Base-by-base conservation (phyloP, 768 basidiomycete species). In the Pluteus cervinus region DNA sequence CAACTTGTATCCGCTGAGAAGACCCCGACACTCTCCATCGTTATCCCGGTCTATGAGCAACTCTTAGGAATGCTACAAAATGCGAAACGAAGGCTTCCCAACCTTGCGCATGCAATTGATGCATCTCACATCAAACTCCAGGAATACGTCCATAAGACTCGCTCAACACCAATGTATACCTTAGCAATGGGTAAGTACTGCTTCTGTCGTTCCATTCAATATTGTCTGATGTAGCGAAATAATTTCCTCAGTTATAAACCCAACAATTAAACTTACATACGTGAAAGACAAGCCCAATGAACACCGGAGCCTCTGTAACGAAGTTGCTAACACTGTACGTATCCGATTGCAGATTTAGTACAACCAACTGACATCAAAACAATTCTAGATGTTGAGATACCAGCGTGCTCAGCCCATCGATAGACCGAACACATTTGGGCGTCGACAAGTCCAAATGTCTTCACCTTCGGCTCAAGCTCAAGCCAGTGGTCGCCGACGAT, bases 11-110 rank as follows among this genome's bases (percentile, higher is more conserved):
- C 56, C 4, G 53, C 51, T 5, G 55, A 64, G 39, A 40, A 52
- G 16, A 60, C 59, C 16, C 63, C 59, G 2, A 62, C 62, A 1
- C 52, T 63, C 1, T 58, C 56, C 1, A 29, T 48, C 8, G 60
- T 49, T 1, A 43, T 68, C 3, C 59, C 62, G 0, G 40, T 52
- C 4, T 63, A 56, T 34, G 60, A 68, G 40, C 15, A 44, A 5
- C 45, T 68, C 14, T 36, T 61, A 15, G 36, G 44, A 2, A 37
- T 41, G 20, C 47, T 47, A 38, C 15, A 41, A 5, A 21, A 38
- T 2, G 43, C 52, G 3, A 34, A 50, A 16, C 26, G 24, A 1
- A 36, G 29, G 4, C 43, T 56, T 17, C 58, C 55, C 0, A 44
- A 53, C 37, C 46, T 64, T 1, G 22, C 45, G 0, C 51, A 53